Conservation (phyloP, 2,329 filamentous ascomycete genomes). For the Colletotrichum lupini region DNA sequence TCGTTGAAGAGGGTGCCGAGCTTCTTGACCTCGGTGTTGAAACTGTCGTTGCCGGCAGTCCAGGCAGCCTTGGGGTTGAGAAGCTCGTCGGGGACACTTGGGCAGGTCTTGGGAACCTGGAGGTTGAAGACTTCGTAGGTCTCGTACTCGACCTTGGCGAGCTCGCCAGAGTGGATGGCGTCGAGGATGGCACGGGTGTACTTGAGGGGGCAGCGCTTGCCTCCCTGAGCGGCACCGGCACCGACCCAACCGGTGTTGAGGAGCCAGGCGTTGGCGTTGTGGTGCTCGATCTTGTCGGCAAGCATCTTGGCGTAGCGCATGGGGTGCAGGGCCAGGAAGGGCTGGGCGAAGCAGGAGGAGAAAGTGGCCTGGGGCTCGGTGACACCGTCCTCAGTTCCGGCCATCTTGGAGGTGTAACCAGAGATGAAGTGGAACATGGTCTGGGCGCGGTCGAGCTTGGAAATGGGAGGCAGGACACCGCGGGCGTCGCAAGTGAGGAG, state of each 20-base stretch:
- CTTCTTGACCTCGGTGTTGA: slow-evolving; percentile 90
- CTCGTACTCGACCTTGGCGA: slow-evolving; percentile 93
- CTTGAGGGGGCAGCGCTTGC: slow-evolving; percentile 97
- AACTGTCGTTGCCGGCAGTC: slow-evolving; percentile 84
- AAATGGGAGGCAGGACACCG: slow-evolving; percentile 96
- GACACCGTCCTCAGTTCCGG: slow-evolving; percentile 96
- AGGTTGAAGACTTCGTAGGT: slow-evolving; percentile 98
- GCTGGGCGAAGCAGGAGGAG: slow-evolving; percentile 99
- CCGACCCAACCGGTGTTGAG: slow-evolving; percentile 99
- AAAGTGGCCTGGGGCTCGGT: slow-evolving; percentile 98
- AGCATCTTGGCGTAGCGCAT: slow-evolving; percentile 99
- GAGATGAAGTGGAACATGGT: slow-evolving; percentile 99
- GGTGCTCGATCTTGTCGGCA: slow-evolving; percentile 94
- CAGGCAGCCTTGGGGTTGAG: slow-evolving; percentile 95
- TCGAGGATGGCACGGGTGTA: slow-evolving; percentile 99
- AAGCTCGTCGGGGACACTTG: slow-evolving; percentile 88
- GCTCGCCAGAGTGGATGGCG: slow-evolving; percentile 96
- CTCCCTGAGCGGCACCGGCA: slow-evolving; percentile 88
- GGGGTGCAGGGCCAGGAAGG: slow-evolving; percentile 97
- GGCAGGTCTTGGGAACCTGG: slow-evolving; percentile 91
- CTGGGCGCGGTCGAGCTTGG: slow-evolving; percentile 92
- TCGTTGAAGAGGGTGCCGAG: slow-evolving; percentile 90
- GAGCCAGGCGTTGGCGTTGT: slow-evolving; percentile 97
- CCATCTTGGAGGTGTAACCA: slow-evolving; percentile 99
- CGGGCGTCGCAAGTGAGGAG: slow-evolving; percentile 96